phyloP scores from a whole-genome alignment of 768 basidiomycete species.

The Lactifluus piperatus region DNA sequence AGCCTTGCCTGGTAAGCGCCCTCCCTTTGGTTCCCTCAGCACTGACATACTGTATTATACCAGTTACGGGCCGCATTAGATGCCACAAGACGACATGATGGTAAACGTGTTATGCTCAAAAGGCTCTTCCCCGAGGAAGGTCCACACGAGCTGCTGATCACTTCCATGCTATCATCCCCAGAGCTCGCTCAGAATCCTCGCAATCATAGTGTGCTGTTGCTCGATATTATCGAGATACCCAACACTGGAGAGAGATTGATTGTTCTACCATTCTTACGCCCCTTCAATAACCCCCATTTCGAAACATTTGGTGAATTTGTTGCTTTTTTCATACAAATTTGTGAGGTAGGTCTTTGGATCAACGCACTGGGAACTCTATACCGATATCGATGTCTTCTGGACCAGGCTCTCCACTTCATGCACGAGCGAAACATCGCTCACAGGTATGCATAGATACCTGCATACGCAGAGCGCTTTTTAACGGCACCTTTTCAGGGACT shows the following conservation, averaged over 20 bases:
- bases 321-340: constrained; percentile 12
- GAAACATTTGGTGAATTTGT: constrained; percentile 13
- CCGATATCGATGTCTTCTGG: not conserved
- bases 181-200: not conserved
- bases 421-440: constrained; percentile 7
- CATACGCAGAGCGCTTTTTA: no score
- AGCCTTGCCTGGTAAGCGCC: not conserved
- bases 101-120: constrained; percentile 15
- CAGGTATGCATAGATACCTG: not conserved
- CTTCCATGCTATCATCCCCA: not conserved
- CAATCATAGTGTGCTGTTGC: constrained; percentile 13
- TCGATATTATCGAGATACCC: not conserved
- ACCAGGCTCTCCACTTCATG: constrained; percentile 4
- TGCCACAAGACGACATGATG: constrained; percentile 6
- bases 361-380: not conserved
- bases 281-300: constrained; percentile 12
- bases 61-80: constrained; percentile 4
- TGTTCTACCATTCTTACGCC: constrained; percentile 15
- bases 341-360: not conserved
- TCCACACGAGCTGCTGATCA: constrained; percentile 2
- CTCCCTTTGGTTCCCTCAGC: not conserved
- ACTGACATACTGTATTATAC: no score
- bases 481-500: not conserved
- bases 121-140: not conserved
- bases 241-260: not conserved